phyloP scores from a whole-genome alignment of 108 stramenopile genomes.

The Nitzschia inconspicua region DNA sequence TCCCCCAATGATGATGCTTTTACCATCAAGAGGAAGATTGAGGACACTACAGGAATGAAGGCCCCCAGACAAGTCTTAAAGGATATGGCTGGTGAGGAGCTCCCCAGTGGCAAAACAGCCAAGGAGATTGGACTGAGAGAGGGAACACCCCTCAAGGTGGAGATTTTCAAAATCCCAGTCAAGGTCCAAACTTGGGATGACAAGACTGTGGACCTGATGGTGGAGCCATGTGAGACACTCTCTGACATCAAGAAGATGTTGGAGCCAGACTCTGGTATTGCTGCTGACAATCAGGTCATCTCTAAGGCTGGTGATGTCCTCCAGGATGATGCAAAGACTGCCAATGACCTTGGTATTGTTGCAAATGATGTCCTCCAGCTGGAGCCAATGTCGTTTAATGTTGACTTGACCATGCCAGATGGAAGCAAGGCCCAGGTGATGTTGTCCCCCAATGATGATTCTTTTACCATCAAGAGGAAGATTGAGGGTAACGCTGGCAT shows the following conservation, averaged over 20 bases:
- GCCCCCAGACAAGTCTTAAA: slow-evolving; percentile 13
- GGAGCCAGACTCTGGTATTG: slow-evolving; percentile 18
- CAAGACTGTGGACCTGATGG: slow-evolving; percentile 5
- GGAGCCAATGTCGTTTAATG: slow-evolving; percentile 12
- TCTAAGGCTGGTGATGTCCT: neutral
- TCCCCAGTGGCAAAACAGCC: slow-evolving; percentile 5
- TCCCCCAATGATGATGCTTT: slow-evolving; percentile 10
- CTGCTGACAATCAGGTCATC: slow-evolving; percentile 12
- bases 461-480: slow-evolving; percentile 9
- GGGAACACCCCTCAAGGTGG: slow-evolving; percentile 8
- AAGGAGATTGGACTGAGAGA: slow-evolving; percentile 12
- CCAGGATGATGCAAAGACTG: neutral
- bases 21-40: slow-evolving; percentile 22
- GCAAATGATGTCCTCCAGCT: slow-evolving; percentile 16
- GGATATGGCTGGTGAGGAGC: slow-evolving; percentile 8
- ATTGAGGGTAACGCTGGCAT: slow-evolving; percentile 18
- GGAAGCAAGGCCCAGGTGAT: neutral
- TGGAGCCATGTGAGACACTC: slow-evolving; percentile 18
- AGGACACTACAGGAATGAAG: slow-evolving; percentile 9
- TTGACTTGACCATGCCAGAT: slow-evolving; percentile 17
- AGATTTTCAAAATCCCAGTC: slow-evolving; percentile 16
- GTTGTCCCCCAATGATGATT: slow-evolving; percentile 10
- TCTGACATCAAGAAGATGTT: slow-evolving; percentile 14
- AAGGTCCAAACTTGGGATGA: slow-evolving; percentile 23
- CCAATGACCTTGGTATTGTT: slow-evolving; percentile 6